These are phyloP conservation scores for Colletotrichum sp. DNA, from an alignment of 2,329 filamentous ascomycete species.

Conservation along the genomic window DNA sequence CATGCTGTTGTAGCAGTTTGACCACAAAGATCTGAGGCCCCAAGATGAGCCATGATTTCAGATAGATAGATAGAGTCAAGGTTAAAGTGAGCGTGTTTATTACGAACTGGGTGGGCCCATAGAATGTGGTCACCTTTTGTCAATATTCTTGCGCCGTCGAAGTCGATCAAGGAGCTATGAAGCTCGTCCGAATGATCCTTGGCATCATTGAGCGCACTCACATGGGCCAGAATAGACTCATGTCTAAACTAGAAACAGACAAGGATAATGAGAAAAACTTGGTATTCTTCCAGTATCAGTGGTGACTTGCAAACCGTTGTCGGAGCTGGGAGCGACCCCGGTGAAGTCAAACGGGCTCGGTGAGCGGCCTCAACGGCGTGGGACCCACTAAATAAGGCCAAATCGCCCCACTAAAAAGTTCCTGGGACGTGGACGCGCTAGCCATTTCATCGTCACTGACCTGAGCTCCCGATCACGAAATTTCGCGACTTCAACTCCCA, in stretches of 20 bases:
- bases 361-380: not conserved
- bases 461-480: not conserved
- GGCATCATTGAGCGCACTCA: not conserved
- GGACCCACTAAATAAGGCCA: not conserved
- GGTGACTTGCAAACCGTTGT: not conserved
- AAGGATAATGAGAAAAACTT: not conserved
- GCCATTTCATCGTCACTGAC: not conserved
- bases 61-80: no score
- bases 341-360: not conserved
- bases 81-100: no score
- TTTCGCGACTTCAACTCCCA: not conserved
- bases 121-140: not conserved
- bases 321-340: not conserved
- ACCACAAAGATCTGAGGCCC: no score
- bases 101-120: not conserved
- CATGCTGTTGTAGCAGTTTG: no score
- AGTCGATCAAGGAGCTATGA: not conserved
- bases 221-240: not conserved
- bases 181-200: not conserved
- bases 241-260: fast-evolving
- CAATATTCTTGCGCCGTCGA: not conserved
- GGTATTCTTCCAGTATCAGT: not conserved
- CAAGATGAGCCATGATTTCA: no score
- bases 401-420: not conserved
- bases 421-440: not conserved